Evolutionary conservation across 768 basidiomycete genomes (phyloP), one percentile per base, ranked within the genome.

Genomic region (Russula emetica): DNA sequence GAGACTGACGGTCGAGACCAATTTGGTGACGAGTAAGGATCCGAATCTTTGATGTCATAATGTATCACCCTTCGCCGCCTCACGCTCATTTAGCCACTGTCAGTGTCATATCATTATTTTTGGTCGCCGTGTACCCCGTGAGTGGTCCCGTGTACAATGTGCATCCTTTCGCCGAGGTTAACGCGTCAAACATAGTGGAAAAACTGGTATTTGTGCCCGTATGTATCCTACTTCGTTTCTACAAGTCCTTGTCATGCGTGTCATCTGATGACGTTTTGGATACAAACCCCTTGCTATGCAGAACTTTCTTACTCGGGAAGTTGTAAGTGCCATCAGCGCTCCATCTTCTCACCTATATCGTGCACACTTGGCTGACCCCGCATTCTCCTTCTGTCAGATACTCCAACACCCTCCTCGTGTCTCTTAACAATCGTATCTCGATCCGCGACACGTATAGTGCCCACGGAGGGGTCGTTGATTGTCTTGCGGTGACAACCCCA

Each of bases 391-490:
- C 9, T 36, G 34, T 38, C 34, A 63, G 62, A 7, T 66, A 66
- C 56, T 67, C 71, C 9, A 72, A 72, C 62, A 72, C 71, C 1
- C 64, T 72, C 24, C 70, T 72, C 40, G 68, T 71, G 42, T 51
- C 68, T 3, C 66, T 72, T 58, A 71, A 71, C 55, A 64, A 64
- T 49, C 63, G 63, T 30, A 30, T 64, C 22, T 38, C 59, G 6
- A 38, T 64, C 18, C 59, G 63, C 5, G 60, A 55, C 6, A 5
- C 32, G n/a, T 26, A 24, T 7, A 32, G 20, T 9, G 18, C 32
- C 28, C 26, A 4, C 14, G 5, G 38, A 50, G 40, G 55, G 6
- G 8, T 52, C 18, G 6, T 32, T 2, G 20, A 52, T 32, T 32
- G 30, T 3, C 40, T 28, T 1, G 61, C 5, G 7, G 32, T 18